Percentiles rank a stretch among this genome's conserved stretches.
phyloP scores from a whole-genome alignment of 2,329 filamentous ascomycete genomes.

The Xylaria sp. region DNA sequence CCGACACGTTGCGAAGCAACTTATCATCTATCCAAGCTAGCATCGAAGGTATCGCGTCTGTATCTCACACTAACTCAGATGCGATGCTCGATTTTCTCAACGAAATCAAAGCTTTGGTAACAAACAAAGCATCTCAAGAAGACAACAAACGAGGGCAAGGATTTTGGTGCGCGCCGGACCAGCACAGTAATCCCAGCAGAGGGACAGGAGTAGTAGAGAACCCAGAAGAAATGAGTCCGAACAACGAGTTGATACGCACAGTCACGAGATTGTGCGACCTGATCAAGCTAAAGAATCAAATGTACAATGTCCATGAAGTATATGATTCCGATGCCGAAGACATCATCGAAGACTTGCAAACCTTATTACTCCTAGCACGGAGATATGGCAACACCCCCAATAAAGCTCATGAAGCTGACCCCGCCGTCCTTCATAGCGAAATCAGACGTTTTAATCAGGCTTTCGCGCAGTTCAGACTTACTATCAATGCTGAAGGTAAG shows the following conservation, averaged over 20 bases:
- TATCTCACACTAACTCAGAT: not conserved
- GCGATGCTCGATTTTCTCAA: slow-evolving; percentile 3
- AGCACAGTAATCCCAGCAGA: not conserved
- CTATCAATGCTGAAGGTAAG: slow-evolving; percentile 2
- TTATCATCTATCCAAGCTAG: not conserved
- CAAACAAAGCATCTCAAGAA: not conserved
- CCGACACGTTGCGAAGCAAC: not conserved
- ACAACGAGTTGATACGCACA: not conserved
- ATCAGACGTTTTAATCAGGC: slow-evolving; percentile 10
- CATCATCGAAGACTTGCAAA: slow-evolving; percentile 9
- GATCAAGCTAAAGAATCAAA: not conserved
- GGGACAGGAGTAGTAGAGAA: not conserved
- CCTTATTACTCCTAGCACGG: not conserved
- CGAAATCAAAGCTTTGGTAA: slow-evolving; percentile 5
- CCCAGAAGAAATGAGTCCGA: not conserved
- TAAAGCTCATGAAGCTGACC: not conserved
- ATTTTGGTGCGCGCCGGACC: not conserved
- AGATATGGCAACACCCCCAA: not conserved
- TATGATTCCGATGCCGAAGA: not conserved
- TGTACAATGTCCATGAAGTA: not conserved
- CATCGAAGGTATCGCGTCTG: not conserved
- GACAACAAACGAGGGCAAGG: not conserved
- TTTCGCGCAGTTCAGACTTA: not conserved
- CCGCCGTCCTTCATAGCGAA: not conserved
- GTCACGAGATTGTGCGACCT: not conserved